A percentile compares a stretch with the other conserved stretches of the same genome.
These are phyloP conservation scores for Prunus mongolica DNA, from an alignment of 306 rosid genomes.

Conservation along the genomic window DNA sequence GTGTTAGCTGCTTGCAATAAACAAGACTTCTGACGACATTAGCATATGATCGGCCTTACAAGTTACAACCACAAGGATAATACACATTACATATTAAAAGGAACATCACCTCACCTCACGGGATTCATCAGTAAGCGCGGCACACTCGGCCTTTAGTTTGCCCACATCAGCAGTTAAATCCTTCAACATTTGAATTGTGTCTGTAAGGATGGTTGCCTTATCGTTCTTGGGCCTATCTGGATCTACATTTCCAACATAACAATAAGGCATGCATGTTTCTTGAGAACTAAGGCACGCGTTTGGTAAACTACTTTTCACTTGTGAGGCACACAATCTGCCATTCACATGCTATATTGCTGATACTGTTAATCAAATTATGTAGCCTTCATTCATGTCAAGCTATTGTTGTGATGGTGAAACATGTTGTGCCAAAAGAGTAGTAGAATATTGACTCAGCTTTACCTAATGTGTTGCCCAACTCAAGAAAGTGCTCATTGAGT, in stretches of 20 bases:
- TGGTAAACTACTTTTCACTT: background rate
- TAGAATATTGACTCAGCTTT: background rate
- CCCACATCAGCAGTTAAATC: constrained; percentile 68
- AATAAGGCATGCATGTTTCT: background rate
- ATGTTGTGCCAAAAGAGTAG: background rate
- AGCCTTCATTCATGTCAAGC: background rate
- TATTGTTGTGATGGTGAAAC: background rate
- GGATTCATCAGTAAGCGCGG: constrained; percentile 72
- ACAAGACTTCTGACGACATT: constrained; percentile 21
- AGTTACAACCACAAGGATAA: constrained; percentile 10
- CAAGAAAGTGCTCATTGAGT: constrained; percentile 71
- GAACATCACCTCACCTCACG: constrained; percentile 63
- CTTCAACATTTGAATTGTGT: constrained; percentile 68
- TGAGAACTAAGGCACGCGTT: background rate
- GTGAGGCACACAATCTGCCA: background rate
- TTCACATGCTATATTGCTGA: background rate
- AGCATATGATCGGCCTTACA: constrained; percentile 15
- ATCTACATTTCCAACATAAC: constrained; percentile 45
- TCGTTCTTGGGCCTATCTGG: constrained; percentile 93
- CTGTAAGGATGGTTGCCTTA: constrained; percentile 80
- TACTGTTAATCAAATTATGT: background rate
- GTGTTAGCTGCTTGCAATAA: constrained; percentile 51
- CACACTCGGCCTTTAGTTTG: constrained; percentile 60
- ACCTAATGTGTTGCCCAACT: constrained; percentile 76
- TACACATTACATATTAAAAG: background rate